Evolutionary conservation across 1,284 basidiomycete species (phyloP).

Genomic region (Austroboletus novae-zelandiae): DNA sequence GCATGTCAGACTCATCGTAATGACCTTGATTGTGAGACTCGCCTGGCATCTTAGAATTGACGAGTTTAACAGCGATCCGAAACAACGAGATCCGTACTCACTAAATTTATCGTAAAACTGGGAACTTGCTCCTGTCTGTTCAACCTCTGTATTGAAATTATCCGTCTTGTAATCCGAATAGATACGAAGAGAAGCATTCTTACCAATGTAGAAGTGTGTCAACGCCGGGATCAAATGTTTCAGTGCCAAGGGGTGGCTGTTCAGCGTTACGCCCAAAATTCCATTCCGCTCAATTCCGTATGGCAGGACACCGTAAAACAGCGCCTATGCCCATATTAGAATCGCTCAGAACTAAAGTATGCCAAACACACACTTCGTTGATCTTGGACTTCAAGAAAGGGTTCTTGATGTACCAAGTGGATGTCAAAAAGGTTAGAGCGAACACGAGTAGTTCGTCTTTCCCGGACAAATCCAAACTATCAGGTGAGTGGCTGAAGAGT

Average conservation of each 20-base stretch:
- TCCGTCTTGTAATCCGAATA: conserved; percentile 1
- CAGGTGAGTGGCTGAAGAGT: conserved; percentile 62
- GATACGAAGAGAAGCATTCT: not conserved
- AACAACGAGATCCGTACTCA: conserved; percentile 43
- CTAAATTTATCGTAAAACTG: conserved; percentile 99
- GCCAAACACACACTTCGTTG: conserved; percentile 64
- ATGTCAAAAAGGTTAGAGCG: conserved; percentile 88
- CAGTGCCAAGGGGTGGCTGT: conserved; percentile 82
- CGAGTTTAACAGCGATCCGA: not conserved
- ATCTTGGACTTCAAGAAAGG: conserved; percentile 98
- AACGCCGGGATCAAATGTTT: conserved; percentile 89
- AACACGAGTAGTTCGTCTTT: conserved; percentile 90
- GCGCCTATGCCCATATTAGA: conserved; percentile 51
- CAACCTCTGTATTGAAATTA: conserved; percentile 68
- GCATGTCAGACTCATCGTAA: conserved; percentile 12
- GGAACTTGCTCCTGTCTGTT: conserved; percentile 94
- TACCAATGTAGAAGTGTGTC: conserved; percentile 95
- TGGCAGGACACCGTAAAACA: conserved; percentile 81
- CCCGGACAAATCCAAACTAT: conserved; percentile 79
- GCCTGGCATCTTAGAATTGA: conserved; percentile 54
- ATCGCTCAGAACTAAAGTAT: not conserved
- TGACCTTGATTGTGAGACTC: conserved; percentile 1
- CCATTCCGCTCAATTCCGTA: conserved; percentile 77
- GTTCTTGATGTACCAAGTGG: conserved; percentile 97
- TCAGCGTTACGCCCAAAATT: conserved; percentile 79